A percentile compares a stretch with the other conserved stretches of the same genome.
Conservation (phyloP, 306 rosid genomes). For the Quercus variabilis region DNA sequence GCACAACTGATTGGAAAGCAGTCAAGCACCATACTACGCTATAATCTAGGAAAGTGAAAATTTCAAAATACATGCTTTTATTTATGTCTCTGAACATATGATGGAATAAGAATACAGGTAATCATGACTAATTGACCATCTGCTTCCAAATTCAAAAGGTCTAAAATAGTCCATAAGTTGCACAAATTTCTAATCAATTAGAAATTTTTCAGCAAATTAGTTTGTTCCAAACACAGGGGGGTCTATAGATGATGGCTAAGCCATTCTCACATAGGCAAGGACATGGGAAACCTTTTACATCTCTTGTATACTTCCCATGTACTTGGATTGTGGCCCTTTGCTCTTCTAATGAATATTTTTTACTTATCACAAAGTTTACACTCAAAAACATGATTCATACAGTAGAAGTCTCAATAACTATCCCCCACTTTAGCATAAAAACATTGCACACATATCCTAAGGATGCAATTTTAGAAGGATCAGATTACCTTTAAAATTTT, state of each 20-base stretch:
- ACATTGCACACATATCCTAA: conserved; percentile 3
- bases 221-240: background rate
- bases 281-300: background rate
- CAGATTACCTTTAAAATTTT: conserved; percentile 68
- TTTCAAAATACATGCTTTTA: background rate
- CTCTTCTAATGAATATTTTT: too few species aligned
- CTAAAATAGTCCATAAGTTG: background rate
- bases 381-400: background rate
- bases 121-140: background rate
- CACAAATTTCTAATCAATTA: background rate
- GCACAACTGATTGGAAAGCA: background rate
- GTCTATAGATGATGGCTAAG: background rate
- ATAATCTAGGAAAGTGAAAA: background rate
- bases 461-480: conserved; percentile 27
- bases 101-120: background rate
- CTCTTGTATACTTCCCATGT: too few species aligned
- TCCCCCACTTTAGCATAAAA: conserved; percentile 3
- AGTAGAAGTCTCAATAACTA: background rate
- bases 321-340: too few species aligned
- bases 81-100: background rate
- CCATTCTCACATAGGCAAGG: background rate
- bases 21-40: background rate
- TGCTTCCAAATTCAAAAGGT: background rate
- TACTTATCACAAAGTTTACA: background rate
- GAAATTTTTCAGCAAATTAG: background rate